A percentile compares a stretch with the other conserved stretches of the same genome.
Conservation (phyloP, 2,329 filamentous ascomycete species). For the Diplodia corticola region DNA sequence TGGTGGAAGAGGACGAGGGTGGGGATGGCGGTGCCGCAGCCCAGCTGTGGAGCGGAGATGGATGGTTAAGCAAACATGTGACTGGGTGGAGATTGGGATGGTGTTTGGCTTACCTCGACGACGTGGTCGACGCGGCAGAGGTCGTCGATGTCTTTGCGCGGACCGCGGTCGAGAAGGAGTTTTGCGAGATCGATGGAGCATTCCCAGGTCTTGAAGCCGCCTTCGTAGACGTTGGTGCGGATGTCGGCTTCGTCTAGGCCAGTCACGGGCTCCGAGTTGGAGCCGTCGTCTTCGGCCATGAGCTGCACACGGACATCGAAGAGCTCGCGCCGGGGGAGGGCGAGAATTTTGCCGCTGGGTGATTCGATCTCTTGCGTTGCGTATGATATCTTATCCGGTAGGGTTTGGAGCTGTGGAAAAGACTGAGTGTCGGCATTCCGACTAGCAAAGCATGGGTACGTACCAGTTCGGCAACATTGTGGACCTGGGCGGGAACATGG, state of each 20-base stretch:
- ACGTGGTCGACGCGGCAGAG: conserved; percentile 51
- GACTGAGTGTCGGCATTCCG: background rate
- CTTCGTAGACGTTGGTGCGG: conserved; percentile 79
- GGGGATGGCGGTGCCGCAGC: conserved; percentile 76
- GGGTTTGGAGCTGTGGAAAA: conserved; percentile 49
- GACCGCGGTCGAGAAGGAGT: conserved; percentile 54
- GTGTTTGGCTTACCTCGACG: conserved; percentile 41
- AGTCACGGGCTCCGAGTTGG: conserved; percentile 48
- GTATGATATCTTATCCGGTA: conserved; percentile 76
- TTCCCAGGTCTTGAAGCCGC: conserved; percentile 89
- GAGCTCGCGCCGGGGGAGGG: conserved; percentile 71
- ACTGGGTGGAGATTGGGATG: background rate
- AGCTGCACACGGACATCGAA: conserved; percentile 81
- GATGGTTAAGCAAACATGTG: background rate
- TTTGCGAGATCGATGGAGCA: conserved; percentile 78
- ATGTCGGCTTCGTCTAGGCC: conserved; percentile 70
- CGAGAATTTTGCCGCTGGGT: conserved; percentile 55
- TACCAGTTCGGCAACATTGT: conserved; percentile 48
- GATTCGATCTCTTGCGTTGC: conserved; percentile 61
- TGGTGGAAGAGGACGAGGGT: conserved; percentile 70
- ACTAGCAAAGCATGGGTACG: conserved; percentile 28
- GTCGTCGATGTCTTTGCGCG: conserved; percentile 52
- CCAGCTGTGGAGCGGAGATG: conserved; percentile 58
- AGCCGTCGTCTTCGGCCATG: conserved; percentile 65
- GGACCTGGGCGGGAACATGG: background rate